Evolutionary conservation across 1,139 yeast genomes (phyloP), one percentile per base, ranked within the genome.

Genomic region (Yamadazyma friedrichii): DNA sequence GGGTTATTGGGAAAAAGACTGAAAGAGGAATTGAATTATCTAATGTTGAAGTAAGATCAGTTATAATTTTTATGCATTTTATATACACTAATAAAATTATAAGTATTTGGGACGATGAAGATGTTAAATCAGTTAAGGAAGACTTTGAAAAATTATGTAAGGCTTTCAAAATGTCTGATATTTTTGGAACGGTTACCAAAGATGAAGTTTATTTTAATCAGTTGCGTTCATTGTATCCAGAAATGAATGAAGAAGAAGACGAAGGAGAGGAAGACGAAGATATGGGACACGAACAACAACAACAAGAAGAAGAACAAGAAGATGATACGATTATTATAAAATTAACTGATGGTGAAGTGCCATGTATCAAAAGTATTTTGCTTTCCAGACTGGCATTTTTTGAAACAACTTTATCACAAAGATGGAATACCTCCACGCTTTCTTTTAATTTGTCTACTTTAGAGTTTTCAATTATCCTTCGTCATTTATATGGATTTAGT

Each of bases 361-460:
- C 42, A 5, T 72, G 79, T 4, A 80, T 80, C 51, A 74, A 84
- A 4, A 67, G 69, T 27, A 59, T 87, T 6, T 56, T 88, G 17
- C 55, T 67, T 4, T 59, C 78, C 0, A 63, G 95, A 42, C 77
- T 83, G 34, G 81, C 80, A 0, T 86, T 74, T 54, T 87, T 88
- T 56, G 82, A 78, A 45, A 74, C 85, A 0, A 49, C 78, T 2
- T 67, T 84, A 28, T 75, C 85, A 0, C 58, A 62, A 2, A 59
- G 82, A 43, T 85, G 94, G 94, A 55, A 51, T 38, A 38, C 52
- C 34, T 42, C 53, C 5, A 42, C 48, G 15, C 45, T 50, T 1
- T 67, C 72, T 31, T 71, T 87, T 40, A 59, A 63, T 2, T 64
- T 82, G 8, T 48, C 69, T 0, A 49, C 46, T 9, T 48, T 53